Evolutionary conservation across 2,329 filamentous ascomycete genomes (phyloP), one percentile per base, ranked within the genome.

Genomic region (Trichoderma cornu-damae): DNA sequence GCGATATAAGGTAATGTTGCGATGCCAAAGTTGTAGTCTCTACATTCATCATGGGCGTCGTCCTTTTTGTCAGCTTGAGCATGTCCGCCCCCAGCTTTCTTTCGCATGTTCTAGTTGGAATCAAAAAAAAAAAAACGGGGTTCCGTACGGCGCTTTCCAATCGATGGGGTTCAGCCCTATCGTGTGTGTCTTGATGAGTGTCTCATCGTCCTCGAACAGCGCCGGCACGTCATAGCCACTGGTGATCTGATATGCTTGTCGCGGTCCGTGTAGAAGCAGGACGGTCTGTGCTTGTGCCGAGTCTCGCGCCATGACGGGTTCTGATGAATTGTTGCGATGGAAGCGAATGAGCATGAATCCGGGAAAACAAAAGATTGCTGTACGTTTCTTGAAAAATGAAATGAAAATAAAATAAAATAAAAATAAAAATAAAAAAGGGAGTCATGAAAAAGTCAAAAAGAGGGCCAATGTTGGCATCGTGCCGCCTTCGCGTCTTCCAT

Each of bases 91-190:
- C 38, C 28, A 35, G 20, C 24, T 30, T 51, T 1, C n/a, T 22
- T 9, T 14, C 18, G 12, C 46, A 18, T 53, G 16, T 14, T 8
- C 3, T 9, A 42, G 20, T 6, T 9, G n/a, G n/a, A n/a, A n/a
- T n/a, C n/a, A n/a, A n/a, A n/a, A n/a, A n/a, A n/a, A n/a, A n/a
- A n/a, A n/a, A 32, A 14, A 26, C 3, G 30, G 32, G 26, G 34
- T 35, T 9, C 76, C 82, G 63, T 73, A 88, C 85, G 86, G 84
- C 59, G 83, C 80, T 73, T 88, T 88, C 84, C 84, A 89, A 67
- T 89, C 88, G 56, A 91, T 87, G 0, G 88, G 88, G 64, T 91
- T 91, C 35, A 91, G 72, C 0, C 88, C 87, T 63, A 89, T 85
- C 11, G 81, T 81, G 35, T 79, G 73, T 1, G 84, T 79, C 66